A percentile compares a stretch with the other conserved stretches of the same genome.
These are phyloP conservation scores for Exobasidium cylindrosporum DNA, from an alignment of 1,284 basidiomycete genomes.

Conservation along the genomic window DNA sequence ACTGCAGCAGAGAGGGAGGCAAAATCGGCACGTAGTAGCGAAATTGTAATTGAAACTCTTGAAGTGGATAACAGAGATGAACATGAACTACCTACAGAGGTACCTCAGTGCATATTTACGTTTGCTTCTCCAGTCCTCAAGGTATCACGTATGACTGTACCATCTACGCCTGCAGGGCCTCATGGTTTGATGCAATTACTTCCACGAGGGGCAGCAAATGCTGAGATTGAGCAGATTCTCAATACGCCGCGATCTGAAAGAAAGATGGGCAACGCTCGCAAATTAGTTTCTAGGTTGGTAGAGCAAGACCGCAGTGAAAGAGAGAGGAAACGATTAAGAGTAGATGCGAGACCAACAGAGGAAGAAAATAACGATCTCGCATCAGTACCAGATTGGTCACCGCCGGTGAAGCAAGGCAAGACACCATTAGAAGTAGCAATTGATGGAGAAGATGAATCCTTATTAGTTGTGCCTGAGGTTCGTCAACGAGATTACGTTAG, in stretches of 20 bases:
- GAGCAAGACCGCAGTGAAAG: not conserved
- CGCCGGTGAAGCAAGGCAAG: not conserved
- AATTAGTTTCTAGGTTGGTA: not conserved
- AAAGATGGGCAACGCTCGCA: not conserved
- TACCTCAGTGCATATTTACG: not conserved
- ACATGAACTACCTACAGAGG: not conserved
- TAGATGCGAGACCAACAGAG: not conserved
- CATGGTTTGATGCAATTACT: slow-evolving; percentile 1
- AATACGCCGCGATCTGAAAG: slow-evolving; percentile 3
- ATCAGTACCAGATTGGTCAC: not conserved
- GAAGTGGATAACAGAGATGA: not conserved
- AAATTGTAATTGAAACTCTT: no score
- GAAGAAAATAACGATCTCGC: not conserved
- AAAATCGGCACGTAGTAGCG: no score
- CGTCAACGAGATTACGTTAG: slow-evolving; percentile 10
- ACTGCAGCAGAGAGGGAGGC: not conserved
- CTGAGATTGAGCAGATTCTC: slow-evolving; percentile 1
- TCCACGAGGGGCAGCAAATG: not conserved
- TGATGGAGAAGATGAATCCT: not conserved
- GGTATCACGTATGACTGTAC: not conserved
- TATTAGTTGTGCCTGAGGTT: not conserved
- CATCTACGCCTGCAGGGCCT: not conserved
- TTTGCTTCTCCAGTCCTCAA: slow-evolving; percentile 1
- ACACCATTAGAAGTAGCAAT: not conserved
- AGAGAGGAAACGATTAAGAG: not conserved